A percentile compares a stretch with the other conserved stretches of the same genome.
phyloP scores from a whole-genome alignment of 2,329 filamentous ascomycete genomes.

The Aphanoascus verrucosus region DNA sequence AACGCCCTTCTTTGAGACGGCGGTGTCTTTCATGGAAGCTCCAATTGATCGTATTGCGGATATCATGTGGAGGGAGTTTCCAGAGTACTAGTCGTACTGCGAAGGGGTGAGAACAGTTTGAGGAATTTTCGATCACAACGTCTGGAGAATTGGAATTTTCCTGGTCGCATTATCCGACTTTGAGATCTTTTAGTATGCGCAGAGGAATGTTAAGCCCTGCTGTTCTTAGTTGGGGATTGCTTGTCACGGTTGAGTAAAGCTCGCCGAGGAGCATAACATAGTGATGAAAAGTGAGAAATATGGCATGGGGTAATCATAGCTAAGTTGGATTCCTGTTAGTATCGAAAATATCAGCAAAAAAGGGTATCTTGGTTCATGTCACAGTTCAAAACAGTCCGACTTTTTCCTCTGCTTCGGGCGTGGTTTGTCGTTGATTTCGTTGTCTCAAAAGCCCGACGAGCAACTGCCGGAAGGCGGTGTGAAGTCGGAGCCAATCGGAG shows the following conservation, averaged over 20 bases:
- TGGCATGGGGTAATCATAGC: too few species aligned
- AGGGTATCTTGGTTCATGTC: too few species aligned
- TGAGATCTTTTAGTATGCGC: too few species aligned
- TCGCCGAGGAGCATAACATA: too few species aligned
- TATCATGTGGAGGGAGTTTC: slow-evolving; percentile 43
- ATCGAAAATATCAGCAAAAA: too few species aligned
- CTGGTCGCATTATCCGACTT: too few species aligned
- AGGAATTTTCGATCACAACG: neutral
- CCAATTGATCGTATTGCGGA: slow-evolving; percentile 47
- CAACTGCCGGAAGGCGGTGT: neutral
- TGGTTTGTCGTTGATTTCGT: neutral
- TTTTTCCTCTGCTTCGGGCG: neutral
- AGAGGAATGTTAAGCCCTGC: too few species aligned
- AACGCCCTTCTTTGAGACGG: slow-evolving; percentile 46
- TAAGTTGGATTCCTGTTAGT: too few species aligned
- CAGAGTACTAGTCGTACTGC: slow-evolving; percentile 17
- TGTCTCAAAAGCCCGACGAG: neutral
- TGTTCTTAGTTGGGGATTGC: too few species aligned
- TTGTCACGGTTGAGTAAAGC: too few species aligned
- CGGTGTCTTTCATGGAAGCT: slow-evolving; percentile 43
- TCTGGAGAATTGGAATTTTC: neutral
- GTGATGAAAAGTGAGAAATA: too few species aligned
- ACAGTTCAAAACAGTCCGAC: too few species aligned
- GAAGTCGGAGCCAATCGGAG: slow-evolving; percentile 1
- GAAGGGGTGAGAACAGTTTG: neutral